These are phyloP conservation scores for Chlamydomonas incerta DNA, from an alignment of 139 green algal species.

Conservation along the genomic window DNA sequence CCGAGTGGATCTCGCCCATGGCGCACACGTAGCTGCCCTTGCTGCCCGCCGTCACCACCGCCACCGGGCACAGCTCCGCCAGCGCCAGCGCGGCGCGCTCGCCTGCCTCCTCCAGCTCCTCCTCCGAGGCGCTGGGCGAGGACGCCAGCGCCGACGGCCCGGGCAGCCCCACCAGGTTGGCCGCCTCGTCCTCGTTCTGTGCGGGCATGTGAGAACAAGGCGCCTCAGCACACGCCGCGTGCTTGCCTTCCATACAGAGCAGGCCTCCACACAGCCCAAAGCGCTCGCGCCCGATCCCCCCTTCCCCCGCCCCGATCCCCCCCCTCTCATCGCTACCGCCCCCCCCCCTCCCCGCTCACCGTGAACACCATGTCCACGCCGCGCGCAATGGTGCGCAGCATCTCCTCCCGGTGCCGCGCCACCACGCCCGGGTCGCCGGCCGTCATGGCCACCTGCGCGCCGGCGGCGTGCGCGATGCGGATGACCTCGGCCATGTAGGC, in stretches of 20 bases:
- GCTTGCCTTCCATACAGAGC: no score
- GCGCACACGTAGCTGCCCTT: conserved; percentile 62
- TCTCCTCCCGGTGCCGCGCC: conserved; percentile 64
- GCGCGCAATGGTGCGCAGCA: conserved; percentile 57
- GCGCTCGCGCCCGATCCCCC: no score
- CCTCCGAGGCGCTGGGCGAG: neutral
- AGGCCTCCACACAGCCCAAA: no score
- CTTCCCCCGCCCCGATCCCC: no score
- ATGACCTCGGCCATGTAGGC: conserved; percentile 59
- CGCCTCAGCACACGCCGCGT: no score
- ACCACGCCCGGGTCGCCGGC: conserved; percentile 88
- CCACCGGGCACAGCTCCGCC: conserved; percentile 67
- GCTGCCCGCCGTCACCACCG: conserved; percentile 89
- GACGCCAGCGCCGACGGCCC: neutral
- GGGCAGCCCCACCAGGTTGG: conserved; percentile 32
- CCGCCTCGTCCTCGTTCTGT: conserved; percentile 57
- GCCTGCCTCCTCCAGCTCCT: conserved; percentile 13
- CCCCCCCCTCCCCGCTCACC: no score
- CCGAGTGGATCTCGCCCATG: conserved; percentile 65
- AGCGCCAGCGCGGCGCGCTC: conserved; percentile 69
- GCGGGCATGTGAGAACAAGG: no score
- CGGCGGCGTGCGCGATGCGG: conserved; percentile 53
- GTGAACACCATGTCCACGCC: conserved; percentile 87
- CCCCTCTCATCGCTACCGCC: no score
- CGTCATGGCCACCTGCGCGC: conserved; percentile 85